A percentile compares a stretch with the other conserved stretches of the same genome.
These are phyloP conservation scores for Ocimum tenuiflorum DNA, from an alignment of 257 asterid genomes.

Conservation along the genomic window DNA sequence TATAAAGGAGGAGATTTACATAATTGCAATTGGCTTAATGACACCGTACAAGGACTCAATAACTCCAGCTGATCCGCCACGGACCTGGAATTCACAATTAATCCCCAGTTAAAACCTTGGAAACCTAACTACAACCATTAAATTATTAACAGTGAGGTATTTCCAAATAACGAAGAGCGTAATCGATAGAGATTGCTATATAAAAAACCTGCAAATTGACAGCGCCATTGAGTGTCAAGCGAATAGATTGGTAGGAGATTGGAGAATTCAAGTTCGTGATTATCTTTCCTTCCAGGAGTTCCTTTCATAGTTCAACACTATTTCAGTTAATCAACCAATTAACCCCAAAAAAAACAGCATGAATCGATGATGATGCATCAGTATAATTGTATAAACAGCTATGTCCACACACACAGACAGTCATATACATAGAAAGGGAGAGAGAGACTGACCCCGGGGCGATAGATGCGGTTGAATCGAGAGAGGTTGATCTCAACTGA, in stretches of 20 bases:
- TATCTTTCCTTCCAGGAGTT: slow-evolving; percentile 57
- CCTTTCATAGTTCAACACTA: slow-evolving; percentile 32
- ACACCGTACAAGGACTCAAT: slow-evolving; percentile 79
- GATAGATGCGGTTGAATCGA: slow-evolving; percentile 61
- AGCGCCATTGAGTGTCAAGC: slow-evolving; percentile 54
- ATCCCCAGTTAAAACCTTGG: not conserved
- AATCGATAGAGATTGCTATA: not conserved
- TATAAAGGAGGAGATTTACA: slow-evolving; percentile 36
- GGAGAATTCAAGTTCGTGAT: slow-evolving; percentile 45
- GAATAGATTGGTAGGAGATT: slow-evolving; percentile 61
- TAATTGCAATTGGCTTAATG: slow-evolving; percentile 61
- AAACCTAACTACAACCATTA: not conserved
- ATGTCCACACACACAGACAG: not conserved
- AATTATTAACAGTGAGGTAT: not conserved
- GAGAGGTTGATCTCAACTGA: slow-evolving; percentile 72
- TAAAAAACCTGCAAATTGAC: slow-evolving; percentile 69
- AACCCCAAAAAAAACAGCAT: not conserved
- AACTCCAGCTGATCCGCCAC: slow-evolving; percentile 85
- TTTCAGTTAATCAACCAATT: slow-evolving; percentile 6
- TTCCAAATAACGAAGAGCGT: not conserved
- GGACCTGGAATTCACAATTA: slow-evolving; percentile 42
- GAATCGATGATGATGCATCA: not conserved
- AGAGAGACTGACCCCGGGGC: slow-evolving; percentile 41
- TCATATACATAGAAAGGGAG: not conserved
- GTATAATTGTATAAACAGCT: not conserved